phyloP scores from a whole-genome alignment of 345 rosid species.

The Eucalyptus marginata region DNA sequence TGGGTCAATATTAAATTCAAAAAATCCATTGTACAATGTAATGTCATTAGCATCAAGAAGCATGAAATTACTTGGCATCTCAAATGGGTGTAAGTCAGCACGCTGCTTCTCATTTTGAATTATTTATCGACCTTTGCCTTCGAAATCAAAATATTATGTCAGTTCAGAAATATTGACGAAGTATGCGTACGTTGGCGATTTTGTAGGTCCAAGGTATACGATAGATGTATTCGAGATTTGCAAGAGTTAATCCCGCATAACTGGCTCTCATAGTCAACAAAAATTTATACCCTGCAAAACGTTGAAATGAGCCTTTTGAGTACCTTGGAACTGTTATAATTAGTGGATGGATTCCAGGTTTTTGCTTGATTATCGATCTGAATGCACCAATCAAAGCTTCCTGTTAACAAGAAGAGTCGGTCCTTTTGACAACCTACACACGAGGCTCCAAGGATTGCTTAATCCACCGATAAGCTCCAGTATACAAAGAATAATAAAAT shows the following conservation, averaged over 20 bases:
- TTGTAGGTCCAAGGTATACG: background rate
- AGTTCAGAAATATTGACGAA: background rate
- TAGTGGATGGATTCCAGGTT: background rate
- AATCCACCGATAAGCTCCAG: background rate
- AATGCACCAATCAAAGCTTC: background rate
- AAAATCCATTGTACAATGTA: background rate
- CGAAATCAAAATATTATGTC: background rate
- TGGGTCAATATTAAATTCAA: background rate
- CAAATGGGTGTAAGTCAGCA: background rate
- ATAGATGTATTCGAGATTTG: background rate
- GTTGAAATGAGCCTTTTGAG: background rate
- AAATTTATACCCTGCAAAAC: background rate
- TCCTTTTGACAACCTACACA: background rate
- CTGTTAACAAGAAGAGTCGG: background rate
- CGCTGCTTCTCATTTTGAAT: background rate
- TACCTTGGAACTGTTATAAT: background rate
- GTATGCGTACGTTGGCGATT: background rate
- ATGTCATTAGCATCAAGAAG: background rate
- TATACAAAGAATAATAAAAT: constrained; percentile 6
- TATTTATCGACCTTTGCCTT: background rate
- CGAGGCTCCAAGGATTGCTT: background rate
- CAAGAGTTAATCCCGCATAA: background rate
- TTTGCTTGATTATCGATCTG: background rate
- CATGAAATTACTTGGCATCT: background rate
- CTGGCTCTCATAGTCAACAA: background rate